Base-by-base conservation (phyloP, 169 alveolate species). In the Plasmodium berghei region DNA sequence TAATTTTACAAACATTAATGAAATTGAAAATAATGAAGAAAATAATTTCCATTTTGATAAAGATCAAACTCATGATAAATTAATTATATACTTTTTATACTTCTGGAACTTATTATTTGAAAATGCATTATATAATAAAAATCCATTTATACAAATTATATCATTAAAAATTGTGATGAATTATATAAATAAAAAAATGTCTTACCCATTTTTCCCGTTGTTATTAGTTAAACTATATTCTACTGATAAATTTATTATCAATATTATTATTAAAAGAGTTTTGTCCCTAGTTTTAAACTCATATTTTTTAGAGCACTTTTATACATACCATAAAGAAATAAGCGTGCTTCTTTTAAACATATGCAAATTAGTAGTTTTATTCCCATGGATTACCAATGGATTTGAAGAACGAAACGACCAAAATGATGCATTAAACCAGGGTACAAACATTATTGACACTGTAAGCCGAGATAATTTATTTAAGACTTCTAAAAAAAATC, bases 331-430 rank as follows among this genome's bases (percentile, higher is more conserved):
- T 72, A 71, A 40, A n/a, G 87, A 86, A 64, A 71, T 86, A 9
- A 66, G 83, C 28, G 20, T 34, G 14, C 26, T 61, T 6, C 75
- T 86, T 42, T 49, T 69, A 20, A 46, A 86, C n/a, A 86, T 86
- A 56, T 71, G 91, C 62, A 72, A 70, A 63, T 40, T 86, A 14
- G 59, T 86, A 66, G 45, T 86, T 48, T 24, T 8, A n/a, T 70
- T 70, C 45, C 91, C 91, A 1, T 86, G 91, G 91, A 63, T 86
- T 48, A 86, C 91, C 8, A 86, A 86, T 55, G 91, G 91, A 52
- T 40, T 42, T 69, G 90, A 80, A 10, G 90, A 67, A n/a, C 26
- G 52, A 61, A 49, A 14, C 26, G 6, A 52, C 59, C 20, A 12
- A 52, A 16, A 16, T 52, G 59, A 52, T 14, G n/a, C 20, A 52